phyloP scores from a whole-genome alignment of 164 flowering plant genomes.

The Macadamia tetraphylla region DNA sequence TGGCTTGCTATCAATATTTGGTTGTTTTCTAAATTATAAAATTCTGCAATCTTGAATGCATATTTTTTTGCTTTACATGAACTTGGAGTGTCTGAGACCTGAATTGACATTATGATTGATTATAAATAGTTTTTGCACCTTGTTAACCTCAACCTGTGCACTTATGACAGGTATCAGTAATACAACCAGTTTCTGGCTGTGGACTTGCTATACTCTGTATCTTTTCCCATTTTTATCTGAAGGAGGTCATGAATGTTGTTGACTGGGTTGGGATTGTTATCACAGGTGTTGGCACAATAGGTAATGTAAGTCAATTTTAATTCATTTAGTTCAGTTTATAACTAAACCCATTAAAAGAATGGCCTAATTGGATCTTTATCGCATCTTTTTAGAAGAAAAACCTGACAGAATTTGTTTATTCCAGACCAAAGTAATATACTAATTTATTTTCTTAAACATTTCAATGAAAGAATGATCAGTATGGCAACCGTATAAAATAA shows the following conservation, averaged over 20 bases:
- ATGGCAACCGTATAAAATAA: neutral
- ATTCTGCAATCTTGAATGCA: no score
- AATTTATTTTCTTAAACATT: neutral
- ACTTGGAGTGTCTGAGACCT: no score
- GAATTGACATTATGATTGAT: neutral
- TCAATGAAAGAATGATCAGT: neutral
- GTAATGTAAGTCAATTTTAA: conserved; percentile 57
- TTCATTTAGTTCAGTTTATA: conserved; percentile 1
- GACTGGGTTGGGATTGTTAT: conserved; percentile 89
- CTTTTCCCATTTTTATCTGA: conserved; percentile 91
- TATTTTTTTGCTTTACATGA: no score
- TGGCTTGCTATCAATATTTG: no score
- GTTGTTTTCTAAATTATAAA: no score
- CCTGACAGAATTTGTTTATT: neutral
- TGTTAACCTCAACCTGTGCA: conserved; percentile 8
- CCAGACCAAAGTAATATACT: neutral
- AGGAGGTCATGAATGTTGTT: conserved; percentile 85
- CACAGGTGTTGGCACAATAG: conserved; percentile 98
- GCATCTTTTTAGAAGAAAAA: neutral
- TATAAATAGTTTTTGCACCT: neutral
- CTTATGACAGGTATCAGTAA: conserved; percentile 78
- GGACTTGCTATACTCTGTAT: conserved; percentile 94
- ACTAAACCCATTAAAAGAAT: neutral
- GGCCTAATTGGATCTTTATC: no score
- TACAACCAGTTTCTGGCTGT: conserved; percentile 99